Evolutionary conservation across 805 yeast species (phyloP).

Genomic region (Yarrowia sp.): DNA sequence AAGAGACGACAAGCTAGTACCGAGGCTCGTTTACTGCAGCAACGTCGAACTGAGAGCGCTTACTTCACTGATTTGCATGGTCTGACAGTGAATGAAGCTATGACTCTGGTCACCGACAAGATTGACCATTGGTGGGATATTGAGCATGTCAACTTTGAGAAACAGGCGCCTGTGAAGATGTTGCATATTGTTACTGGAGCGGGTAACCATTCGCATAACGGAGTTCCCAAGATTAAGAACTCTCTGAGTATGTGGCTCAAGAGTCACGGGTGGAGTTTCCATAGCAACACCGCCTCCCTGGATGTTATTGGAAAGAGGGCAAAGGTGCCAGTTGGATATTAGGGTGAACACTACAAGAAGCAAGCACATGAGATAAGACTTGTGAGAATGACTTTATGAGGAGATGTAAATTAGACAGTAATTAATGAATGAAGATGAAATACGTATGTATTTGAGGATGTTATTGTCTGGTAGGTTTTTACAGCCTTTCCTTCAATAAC

Average conservation of each 20-base stretch:
- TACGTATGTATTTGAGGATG: too few species aligned
- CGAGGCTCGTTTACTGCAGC: slow-evolving; percentile 13
- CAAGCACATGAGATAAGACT: neutral
- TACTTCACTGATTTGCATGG: slow-evolving; percentile 29
- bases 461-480: too few species aligned
- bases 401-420: neutral
- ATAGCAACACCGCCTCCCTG: slow-evolving; percentile 14
- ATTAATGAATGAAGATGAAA: neutral
- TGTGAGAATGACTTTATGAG: neutral
- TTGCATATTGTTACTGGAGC: slow-evolving; percentile 42
- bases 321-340: too few species aligned
- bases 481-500: too few species aligned
- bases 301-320: slow-evolving; percentile 11
- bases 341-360: neutral
- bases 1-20: slow-evolving; percentile 20
- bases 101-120: slow-evolving; percentile 4
- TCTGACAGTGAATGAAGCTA: slow-evolving; percentile 28
- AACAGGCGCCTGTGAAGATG: neutral
- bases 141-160: slow-evolving; percentile 6
- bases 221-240: slow-evolving; percentile 41
- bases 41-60: neutral
- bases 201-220: slow-evolving; percentile 41
- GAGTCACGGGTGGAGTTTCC: slow-evolving; percentile 33
- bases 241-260: slow-evolving; percentile 39
- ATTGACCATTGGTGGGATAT: slow-evolving; percentile 18